Conservation (phyloP, 2,329 filamentous ascomycete species). For the Penicillium sp. region DNA sequence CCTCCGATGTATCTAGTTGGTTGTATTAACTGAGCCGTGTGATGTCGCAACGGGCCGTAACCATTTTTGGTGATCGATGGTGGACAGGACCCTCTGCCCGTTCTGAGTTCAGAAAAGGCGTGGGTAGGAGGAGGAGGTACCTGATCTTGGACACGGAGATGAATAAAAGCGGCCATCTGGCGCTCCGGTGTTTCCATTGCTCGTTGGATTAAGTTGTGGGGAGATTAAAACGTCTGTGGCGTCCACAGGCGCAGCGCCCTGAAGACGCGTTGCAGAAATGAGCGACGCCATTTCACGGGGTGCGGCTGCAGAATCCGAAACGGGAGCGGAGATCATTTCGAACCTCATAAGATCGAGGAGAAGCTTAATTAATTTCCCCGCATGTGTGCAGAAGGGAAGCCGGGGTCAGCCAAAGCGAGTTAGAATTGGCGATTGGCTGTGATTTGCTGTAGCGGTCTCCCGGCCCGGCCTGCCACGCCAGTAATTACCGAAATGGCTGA, state of each 20-base stretch:
- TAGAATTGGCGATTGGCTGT: conserved; percentile 6
- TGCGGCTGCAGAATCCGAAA: conserved; percentile 3
- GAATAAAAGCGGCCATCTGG: not conserved
- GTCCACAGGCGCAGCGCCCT: not conserved
- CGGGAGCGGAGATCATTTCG: not conserved
- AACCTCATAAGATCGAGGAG: not conserved
- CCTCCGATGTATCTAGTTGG: not conserved
- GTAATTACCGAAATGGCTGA: not conserved
- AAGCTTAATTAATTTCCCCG: conserved; percentile 9
- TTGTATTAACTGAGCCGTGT: not conserved
- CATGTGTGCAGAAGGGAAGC: conserved; percentile 1
- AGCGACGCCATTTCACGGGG: not conserved
- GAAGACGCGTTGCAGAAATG: not conserved
- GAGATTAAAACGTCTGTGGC: not conserved
- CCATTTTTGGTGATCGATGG: not conserved
- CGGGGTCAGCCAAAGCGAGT: not conserved
- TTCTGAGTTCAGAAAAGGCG: not conserved
- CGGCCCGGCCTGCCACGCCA: not conserved
- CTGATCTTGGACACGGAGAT: not conserved
- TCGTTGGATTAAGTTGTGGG: not conserved
- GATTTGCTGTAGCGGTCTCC: not conserved
- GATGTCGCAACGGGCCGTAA: not conserved
- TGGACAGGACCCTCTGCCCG: not conserved
- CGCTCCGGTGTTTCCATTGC: not conserved
- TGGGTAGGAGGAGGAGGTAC: not conserved